These are phyloP conservation scores for Gossypium davidsonii DNA, from an alignment of 441 rosid genomes.

Conservation along the genomic window DNA sequence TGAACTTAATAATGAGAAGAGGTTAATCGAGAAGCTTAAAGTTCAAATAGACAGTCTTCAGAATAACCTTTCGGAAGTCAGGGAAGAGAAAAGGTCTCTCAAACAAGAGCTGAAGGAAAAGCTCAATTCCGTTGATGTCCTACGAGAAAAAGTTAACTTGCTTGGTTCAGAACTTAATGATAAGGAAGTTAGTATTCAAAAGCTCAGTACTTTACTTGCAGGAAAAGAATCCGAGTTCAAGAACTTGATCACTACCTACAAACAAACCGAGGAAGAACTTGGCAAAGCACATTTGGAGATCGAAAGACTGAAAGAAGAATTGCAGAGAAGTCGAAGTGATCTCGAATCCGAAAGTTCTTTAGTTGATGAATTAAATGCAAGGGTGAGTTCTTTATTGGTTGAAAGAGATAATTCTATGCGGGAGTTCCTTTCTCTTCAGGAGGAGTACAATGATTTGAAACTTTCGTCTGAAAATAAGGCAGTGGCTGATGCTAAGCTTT, in stretches of 20 bases:
- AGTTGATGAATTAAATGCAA: slow-evolving; percentile 48
- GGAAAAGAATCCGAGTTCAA: slow-evolving; percentile 56
- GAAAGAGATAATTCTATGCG: slow-evolving; percentile 47
- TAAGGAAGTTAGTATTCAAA: slow-evolving; percentile 42
- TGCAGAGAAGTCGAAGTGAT: slow-evolving; percentile 34
- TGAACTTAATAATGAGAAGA: slow-evolving; percentile 67
- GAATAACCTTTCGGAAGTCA: slow-evolving; percentile 38
- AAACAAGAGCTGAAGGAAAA: slow-evolving; percentile 55
- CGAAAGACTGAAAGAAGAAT: slow-evolving; percentile 37
- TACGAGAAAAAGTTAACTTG: slow-evolving; percentile 48
- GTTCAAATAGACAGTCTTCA: slow-evolving; percentile 48
- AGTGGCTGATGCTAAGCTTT: slow-evolving; percentile 42
- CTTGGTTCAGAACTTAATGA: slow-evolving; percentile 59
- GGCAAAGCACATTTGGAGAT: slow-evolving; percentile 43
- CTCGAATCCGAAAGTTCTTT: slow-evolving; percentile 41
- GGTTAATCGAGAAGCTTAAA: slow-evolving; percentile 41
- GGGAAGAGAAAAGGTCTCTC: slow-evolving; percentile 50
- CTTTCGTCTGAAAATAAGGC: slow-evolving; percentile 50
- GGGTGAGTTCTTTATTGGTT: slow-evolving; percentile 32
- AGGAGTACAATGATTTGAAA: slow-evolving; percentile 48
- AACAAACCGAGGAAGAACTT: slow-evolving; percentile 46
- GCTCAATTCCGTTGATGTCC: slow-evolving; percentile 36
- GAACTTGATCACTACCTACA: slow-evolving; percentile 33
- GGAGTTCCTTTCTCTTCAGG: slow-evolving; percentile 40
- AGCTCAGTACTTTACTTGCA: slow-evolving; percentile 38